Evolutionary conservation across 768 basidiomycete genomes (phyloP), one percentile per base, ranked within the genome.

Genomic region (Lentinula raphanica): DNA sequence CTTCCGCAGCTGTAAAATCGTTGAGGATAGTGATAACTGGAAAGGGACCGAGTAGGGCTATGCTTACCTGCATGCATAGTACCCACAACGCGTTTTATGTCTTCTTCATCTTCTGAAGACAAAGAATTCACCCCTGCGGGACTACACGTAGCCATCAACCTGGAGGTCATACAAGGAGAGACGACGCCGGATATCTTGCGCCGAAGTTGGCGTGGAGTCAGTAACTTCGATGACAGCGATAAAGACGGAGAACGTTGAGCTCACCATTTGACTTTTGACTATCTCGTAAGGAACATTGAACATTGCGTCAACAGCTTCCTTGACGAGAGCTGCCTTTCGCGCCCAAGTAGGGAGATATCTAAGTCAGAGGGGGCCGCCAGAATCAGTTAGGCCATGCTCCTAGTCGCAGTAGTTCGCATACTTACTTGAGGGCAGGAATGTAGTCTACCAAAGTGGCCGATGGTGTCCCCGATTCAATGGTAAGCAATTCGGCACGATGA

Each of bases 41-140:
- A 2, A 53, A 23, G 35, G 40, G 27, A 59, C 42, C 9, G 21
- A 45, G 29, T 1, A 39, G 13, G 31, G 4, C 44, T 32, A 27
- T 55, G 54, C 73, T 58, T 65, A 80, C 80, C 80, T 49, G 74
- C 75, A 65, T 75, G 79, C 49, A 82, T 68, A 6, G 80, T 82
- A 29, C 77, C 81, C 50, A 80, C 80, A n/a, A 79, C 77, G 39
- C 80, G 80, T 71, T 78, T 80, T 64, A 83, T 82, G 66, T 81
- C 77, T 58, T 77, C 73, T 61, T 81, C 80, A 42, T 79, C 78
- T 64, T 78, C 77, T 21, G 64, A 65, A 46, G 68, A 65, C 49
- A 76, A 62, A 44, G 63, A 66, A 15, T 70, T 73, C 56, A 73
- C 69, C 36, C 62, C 63, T 36, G 69, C 65, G 38, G 68, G 69